Evolutionary conservation across 306 rosid species (phyloP).

Genomic region (Medicago lupulina): DNA sequence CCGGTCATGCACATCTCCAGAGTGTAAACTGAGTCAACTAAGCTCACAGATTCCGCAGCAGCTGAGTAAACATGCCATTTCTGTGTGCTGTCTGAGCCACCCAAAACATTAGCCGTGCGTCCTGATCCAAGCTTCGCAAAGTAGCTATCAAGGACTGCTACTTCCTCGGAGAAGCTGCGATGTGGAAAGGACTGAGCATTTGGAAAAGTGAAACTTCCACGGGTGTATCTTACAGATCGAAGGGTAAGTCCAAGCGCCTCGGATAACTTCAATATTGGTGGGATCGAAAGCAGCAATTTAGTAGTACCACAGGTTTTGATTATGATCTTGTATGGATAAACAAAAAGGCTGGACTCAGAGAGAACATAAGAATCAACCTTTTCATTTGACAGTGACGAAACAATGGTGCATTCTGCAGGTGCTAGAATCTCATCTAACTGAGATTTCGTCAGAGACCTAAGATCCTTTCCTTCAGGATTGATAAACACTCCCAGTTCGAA

Average conservation of each 20-base stretch:
- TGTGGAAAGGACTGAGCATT: slow-evolving; percentile 70
- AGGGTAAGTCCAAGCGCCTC: slow-evolving; percentile 50
- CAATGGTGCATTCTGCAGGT: slow-evolving; percentile 76
- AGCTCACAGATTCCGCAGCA: slow-evolving; percentile 42
- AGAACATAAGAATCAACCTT: slow-evolving; percentile 42
- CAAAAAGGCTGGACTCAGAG: slow-evolving; percentile 11
- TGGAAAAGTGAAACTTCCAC: slow-evolving; percentile 77
- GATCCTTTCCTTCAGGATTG: slow-evolving; percentile 69
- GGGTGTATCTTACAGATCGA: slow-evolving; percentile 61
- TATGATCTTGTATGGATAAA: slow-evolving; percentile 4
- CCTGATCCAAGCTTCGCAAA: slow-evolving; percentile 63
- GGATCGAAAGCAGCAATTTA: slow-evolving; percentile 61
- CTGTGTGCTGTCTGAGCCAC: slow-evolving; percentile 45
- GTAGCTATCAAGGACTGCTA: slow-evolving; percentile 51
- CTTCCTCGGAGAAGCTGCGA: slow-evolving; percentile 66
- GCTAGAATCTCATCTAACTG: slow-evolving; percentile 62
- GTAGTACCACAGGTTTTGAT: slow-evolving; percentile 63
- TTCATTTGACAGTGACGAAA: slow-evolving; percentile 58
- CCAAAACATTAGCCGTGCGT: slow-evolving; percentile 60
- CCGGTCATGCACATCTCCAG: slow-evolving; percentile 81
- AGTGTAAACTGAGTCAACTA: slow-evolving; percentile 49
- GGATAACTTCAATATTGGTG: slow-evolving; percentile 58
- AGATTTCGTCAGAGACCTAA: slow-evolving; percentile 57
- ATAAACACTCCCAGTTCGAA: slow-evolving; percentile 56
- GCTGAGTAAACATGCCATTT: slow-evolving; percentile 78